Evolutionary conservation across 352 stramenopile species (phyloP).

Genomic region (Phytophthora fragariae): DNA sequence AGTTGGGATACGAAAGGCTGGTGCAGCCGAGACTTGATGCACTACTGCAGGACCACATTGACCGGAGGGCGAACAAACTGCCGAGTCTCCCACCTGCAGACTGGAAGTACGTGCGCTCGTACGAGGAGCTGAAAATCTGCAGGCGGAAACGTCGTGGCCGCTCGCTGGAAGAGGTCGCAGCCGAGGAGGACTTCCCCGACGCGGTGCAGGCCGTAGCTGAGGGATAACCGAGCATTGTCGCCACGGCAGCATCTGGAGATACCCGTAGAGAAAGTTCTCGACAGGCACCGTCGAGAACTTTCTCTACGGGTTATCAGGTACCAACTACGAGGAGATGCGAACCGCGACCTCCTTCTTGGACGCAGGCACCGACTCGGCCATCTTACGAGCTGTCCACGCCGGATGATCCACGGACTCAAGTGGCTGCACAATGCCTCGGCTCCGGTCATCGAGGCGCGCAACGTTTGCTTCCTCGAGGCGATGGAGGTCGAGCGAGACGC

Average conservation of each 20-base stretch:
- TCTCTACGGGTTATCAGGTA: conserved; percentile 40
- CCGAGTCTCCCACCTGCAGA: conserved; percentile 41
- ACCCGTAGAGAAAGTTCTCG: too few species aligned
- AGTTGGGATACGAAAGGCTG: conserved; percentile 40
- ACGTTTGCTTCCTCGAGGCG: conserved; percentile 42
- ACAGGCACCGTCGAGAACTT: conserved; percentile 44
- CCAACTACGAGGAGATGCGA: conserved; percentile 39
- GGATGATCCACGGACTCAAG: conserved; percentile 46
- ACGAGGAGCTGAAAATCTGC: conserved; percentile 52
- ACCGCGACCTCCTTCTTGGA: conserved; percentile 42
- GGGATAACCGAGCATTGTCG: conserved; percentile 47
- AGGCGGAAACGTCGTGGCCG: conserved; percentile 26
- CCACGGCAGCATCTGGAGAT: conserved; percentile 29
- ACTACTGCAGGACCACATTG: conserved; percentile 33
- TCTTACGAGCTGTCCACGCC: conserved; percentile 41
- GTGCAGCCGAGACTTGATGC: conserved; percentile 28
- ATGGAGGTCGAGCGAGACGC: conserved; percentile 41
- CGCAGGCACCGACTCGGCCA: conserved; percentile 33
- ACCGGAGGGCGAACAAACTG: conserved; percentile 28
- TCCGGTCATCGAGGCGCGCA: conserved; percentile 37
- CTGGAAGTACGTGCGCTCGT: conserved; percentile 51
- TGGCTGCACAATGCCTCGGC: conserved; percentile 39
- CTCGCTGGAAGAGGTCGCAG: conserved; percentile 25
- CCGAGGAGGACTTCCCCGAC: conserved; percentile 28
- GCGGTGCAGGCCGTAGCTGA: conserved; percentile 18